These are phyloP conservation scores for Macadamia tetraphylla DNA, from an alignment of 164 flowering plant genomes.

Conservation along the genomic window DNA sequence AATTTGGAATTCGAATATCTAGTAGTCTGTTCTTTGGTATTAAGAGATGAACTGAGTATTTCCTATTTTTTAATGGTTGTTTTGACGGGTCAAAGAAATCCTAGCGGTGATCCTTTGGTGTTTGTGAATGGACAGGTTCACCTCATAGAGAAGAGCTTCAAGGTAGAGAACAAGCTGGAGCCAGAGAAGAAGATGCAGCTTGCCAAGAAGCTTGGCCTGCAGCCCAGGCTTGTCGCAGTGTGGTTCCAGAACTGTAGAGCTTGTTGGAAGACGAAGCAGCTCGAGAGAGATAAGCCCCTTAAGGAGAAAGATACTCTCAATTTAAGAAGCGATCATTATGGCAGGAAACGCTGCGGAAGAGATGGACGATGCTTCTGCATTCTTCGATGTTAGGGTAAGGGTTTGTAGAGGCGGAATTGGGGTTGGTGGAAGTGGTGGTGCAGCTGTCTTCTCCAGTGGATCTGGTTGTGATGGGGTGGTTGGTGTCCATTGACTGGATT, in stretches of 20 bases:
- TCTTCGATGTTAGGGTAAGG: constrained; percentile 34
- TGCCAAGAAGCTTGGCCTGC: constrained; percentile 82
- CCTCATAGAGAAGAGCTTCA: constrained; percentile 81
- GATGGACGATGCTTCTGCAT: constrained; percentile 69
- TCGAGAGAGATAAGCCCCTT: constrained; percentile 45
- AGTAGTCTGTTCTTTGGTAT: background rate
- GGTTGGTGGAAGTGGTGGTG: constrained; percentile 2
- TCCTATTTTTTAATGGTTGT: background rate
- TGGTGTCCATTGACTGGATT: constrained; percentile 69
- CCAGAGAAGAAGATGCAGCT: constrained; percentile 76
- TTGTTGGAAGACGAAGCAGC: constrained; percentile 91
- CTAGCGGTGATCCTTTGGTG: background rate
- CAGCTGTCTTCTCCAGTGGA: constrained; percentile 8
- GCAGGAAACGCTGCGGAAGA: constrained; percentile 52
- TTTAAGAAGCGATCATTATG: constrained; percentile 1
- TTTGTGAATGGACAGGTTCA: constrained; percentile 36
- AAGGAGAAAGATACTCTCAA: too few relatives aligned
- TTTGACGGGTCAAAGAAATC: background rate
- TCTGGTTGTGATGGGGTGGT: constrained; percentile 25
- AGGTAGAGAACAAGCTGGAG: constrained; percentile 84
- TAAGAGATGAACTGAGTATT: too few relatives aligned
- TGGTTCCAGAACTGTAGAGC: constrained; percentile 96
- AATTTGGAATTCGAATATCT: too few relatives aligned
- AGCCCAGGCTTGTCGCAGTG: constrained; percentile 87
- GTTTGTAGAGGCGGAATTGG: constrained; percentile 11